Conservation (phyloP, 768 basidiomycete species). For the Lactifluus hygrophoroides region DNA sequence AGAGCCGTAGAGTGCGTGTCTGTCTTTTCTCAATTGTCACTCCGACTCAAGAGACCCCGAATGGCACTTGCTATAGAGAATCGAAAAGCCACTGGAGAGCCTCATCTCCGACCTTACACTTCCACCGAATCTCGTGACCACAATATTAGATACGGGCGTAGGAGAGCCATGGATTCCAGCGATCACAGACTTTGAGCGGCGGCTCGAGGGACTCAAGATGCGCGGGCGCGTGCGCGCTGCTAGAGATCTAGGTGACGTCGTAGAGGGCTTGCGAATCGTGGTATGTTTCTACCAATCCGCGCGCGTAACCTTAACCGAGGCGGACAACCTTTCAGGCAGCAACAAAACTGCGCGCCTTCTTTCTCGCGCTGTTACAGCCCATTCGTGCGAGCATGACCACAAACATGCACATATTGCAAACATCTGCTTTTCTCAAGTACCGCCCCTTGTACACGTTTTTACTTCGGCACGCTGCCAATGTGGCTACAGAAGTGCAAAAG, state of each 20-base stretch:
- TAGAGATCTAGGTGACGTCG: conserved; percentile 70
- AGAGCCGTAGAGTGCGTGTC: conserved; percentile 68
- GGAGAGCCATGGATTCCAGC: conserved; percentile 82
- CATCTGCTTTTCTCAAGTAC: conserved; percentile 78
- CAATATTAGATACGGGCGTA: conserved; percentile 78
- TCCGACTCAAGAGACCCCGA: background rate
- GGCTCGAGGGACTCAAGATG: conserved; percentile 56
- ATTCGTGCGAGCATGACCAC: conserved; percentile 78
- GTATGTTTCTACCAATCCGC: too few relatives aligned
- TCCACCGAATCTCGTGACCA: conserved; percentile 65
- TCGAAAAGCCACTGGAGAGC: conserved; percentile 78
- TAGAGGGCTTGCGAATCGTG: conserved; percentile 82
- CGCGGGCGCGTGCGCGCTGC: conserved; percentile 83
- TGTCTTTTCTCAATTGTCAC: background rate
- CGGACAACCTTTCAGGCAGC: conserved; percentile 50
- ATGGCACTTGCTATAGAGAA: conserved; percentile 45
- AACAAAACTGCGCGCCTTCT: conserved; percentile 80
- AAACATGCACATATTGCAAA: conserved; percentile 90
- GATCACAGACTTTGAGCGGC: conserved; percentile 73
- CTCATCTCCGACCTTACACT: conserved; percentile 76
- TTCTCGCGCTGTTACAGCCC: conserved; percentile 74
- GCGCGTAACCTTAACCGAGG: too few relatives aligned
- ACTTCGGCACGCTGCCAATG: conserved; percentile 67
- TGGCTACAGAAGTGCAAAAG: conserved; percentile 82
- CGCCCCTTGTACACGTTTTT: conserved; percentile 76